phyloP scores from a whole-genome alignment of 805 yeast genomes.

The Candida ulmi region DNA sequence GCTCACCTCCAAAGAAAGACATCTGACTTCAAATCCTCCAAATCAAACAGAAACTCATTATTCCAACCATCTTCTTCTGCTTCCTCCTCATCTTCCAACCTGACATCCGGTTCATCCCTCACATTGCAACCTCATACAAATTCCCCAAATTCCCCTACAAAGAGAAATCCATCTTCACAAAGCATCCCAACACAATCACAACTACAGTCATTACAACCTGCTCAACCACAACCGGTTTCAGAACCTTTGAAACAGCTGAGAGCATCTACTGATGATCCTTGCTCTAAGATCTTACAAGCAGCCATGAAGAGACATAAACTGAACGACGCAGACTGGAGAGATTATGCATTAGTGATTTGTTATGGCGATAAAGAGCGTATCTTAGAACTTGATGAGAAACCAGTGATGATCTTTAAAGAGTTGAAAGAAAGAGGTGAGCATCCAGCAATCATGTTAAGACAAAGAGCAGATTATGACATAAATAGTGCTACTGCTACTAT shows the following conservation, averaged over 20 bases:
- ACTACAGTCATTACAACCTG: too few relatives aligned
- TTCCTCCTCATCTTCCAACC: not conserved
- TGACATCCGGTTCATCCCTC: not conserved
- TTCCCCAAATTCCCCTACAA: slow-evolving; percentile 12
- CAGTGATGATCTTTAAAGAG: slow-evolving; percentile 80
- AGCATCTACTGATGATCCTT: slow-evolving; percentile 87
- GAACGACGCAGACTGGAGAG: slow-evolving; percentile 69
- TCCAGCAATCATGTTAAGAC: slow-evolving; percentile 90
- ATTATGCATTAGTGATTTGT: slow-evolving; percentile 83
- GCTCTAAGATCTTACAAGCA: slow-evolving; percentile 78
- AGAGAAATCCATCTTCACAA: slow-evolving; percentile 1
- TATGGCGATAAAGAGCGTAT: slow-evolving; percentile 89
- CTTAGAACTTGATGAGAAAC: slow-evolving; percentile 78
- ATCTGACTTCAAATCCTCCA: slow-evolving; percentile 3
- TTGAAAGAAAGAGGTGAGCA: slow-evolving; percentile 78
- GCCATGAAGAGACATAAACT: slow-evolving; percentile 84
- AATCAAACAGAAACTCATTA: slow-evolving; percentile 13
- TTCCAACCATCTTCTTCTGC: not conserved
- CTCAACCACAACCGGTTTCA: slow-evolving; percentile 20
- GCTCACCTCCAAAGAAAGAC: slow-evolving; percentile 1
- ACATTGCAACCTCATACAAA: slow-evolving; percentile 4
- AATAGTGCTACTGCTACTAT: slow-evolving; percentile 22
- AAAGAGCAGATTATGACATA: slow-evolving; percentile 50
- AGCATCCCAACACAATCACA: not conserved
- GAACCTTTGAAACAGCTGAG: slow-evolving; percentile 81